A percentile compares a stretch with the other conserved stretches of the same genome.
These are phyloP conservation scores for Chrysoporthe austroafricana DNA, from an alignment of 2,329 filamentous ascomycete genomes.

Conservation along the genomic window DNA sequence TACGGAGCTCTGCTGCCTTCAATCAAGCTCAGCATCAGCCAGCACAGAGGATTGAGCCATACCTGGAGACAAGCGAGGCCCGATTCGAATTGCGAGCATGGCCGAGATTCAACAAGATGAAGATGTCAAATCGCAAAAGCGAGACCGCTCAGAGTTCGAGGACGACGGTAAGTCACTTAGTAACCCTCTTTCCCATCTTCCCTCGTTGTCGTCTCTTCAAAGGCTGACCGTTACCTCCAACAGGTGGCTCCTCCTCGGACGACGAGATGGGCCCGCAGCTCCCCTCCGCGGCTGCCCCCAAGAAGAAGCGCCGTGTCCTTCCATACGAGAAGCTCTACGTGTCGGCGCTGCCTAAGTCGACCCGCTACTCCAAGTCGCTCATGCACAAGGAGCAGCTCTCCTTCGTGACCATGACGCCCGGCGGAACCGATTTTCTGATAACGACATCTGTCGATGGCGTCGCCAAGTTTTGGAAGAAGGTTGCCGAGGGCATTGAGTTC, in stretches of 20 bases:
- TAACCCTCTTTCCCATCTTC: not conserved
- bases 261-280: constrained; percentile 94
- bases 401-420: constrained; percentile 84
- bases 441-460: constrained; percentile 94
- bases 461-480: constrained; percentile 99
- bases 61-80: not conserved
- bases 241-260: constrained; percentile 71
- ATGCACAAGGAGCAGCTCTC: constrained; percentile 98
- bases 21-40: not conserved
- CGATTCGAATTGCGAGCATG: constrained; percentile 34
- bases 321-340: constrained; percentile 96
- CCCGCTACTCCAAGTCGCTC: constrained; percentile 89
- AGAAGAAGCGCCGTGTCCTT: constrained; percentile 89
- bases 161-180: constrained; percentile 41
- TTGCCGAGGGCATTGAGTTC: constrained; percentile 87
- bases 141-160: constrained; percentile 61
- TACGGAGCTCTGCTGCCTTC: not conserved
- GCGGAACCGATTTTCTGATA: constrained; percentile 90
- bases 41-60: not conserved
- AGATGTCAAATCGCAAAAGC: constrained; percentile 50
- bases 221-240: constrained; percentile 22
- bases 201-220: not conserved
- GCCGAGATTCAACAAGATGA: constrained; percentile 35
- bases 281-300: constrained; percentile 75
- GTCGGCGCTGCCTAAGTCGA: constrained; percentile 79